Conservation (phyloP, 2,329 filamentous ascomycete species). For the Trichophyton rubrum region DNA sequence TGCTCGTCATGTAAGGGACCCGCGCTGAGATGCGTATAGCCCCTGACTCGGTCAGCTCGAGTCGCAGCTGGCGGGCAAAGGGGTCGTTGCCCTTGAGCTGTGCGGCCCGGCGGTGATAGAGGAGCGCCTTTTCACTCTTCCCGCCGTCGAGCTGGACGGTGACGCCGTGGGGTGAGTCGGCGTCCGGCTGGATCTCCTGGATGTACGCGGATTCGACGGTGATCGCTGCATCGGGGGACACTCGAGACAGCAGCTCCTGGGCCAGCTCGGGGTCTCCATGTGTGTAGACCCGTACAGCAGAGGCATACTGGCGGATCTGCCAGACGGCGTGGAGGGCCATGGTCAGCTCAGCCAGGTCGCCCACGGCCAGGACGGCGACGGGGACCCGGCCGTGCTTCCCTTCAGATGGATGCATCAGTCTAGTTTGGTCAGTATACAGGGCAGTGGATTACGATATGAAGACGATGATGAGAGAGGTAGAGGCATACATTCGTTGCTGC, state of each 20-base stretch:
- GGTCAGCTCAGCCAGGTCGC: constrained; percentile 20
- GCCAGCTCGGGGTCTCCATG: constrained; percentile 27
- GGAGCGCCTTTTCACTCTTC: background rate
- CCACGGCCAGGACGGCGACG: constrained; percentile 37
- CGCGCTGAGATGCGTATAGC: background rate
- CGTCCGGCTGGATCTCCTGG: background rate
- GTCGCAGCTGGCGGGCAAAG: background rate
- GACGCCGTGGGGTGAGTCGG: background rate
- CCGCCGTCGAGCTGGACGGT: background rate
- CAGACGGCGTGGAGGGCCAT: constrained; percentile 31
- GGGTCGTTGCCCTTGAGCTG: background rate
- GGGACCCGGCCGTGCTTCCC: constrained; percentile 36
- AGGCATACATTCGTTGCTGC: constrained; percentile 33
- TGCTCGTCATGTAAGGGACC: constrained; percentile 1
- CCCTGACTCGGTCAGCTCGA: background rate
- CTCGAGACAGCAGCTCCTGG: background rate
- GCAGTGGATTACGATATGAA: background rate
- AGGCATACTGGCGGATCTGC: constrained; percentile 35
- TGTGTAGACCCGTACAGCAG: constrained; percentile 41
- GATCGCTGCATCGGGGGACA: background rate
- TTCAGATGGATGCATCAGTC: background rate
- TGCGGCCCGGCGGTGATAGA: background rate
- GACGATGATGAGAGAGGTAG: background rate
- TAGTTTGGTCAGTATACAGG: background rate
- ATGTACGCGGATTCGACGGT: background rate